Evolutionary conservation across 768 basidiomycete genomes (phyloP), one percentile per base, ranked within the genome.

Genomic region (Clavulina sp.): DNA sequence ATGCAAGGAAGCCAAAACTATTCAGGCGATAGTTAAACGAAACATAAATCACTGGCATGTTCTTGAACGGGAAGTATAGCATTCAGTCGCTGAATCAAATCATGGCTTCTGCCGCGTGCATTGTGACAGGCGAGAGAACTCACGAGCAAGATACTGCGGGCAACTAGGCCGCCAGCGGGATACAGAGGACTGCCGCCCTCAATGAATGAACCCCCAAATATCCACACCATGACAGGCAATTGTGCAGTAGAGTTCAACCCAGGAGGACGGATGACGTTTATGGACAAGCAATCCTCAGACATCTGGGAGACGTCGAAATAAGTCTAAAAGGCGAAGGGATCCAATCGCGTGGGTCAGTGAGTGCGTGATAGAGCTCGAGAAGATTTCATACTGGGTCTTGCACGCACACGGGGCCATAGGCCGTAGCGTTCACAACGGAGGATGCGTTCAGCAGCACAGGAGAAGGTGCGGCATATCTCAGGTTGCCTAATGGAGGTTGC

Each of bases 201-300:
- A 43, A 55, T 18, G 31, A 21, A 31, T 5, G 5, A 21, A 48
- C 72, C 71, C 3, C 69, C 72, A 52, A 69, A 68, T 21, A 69
- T 63, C 69, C 70, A 71, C 3, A 66, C 60, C 64, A 73, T 62
- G 7, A 74, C 71, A 0, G 73, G 70, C 4, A 73, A 54, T 7
- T 51, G 59, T 3, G 64, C 58, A 2, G 26, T 9, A 16, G 9
- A 30, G 18, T 23, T 18, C 3, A 60, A 21, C 4, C 66, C 66
- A 1, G 62, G 57, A 0, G 75, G 75, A 4, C 65, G 62, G 47
- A 65, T 68, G 28, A 77, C 60, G 57, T 76, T 75, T 41, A 76
- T 54, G 5, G 61, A 68, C 43, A 76, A 60, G 54, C 74, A 75
- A 55, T 75, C 68, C 56, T 76, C 75, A 2, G 67, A 68, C 30